Conservation (phyloP, 805 yeast species). For the Candida insectorum region DNA sequence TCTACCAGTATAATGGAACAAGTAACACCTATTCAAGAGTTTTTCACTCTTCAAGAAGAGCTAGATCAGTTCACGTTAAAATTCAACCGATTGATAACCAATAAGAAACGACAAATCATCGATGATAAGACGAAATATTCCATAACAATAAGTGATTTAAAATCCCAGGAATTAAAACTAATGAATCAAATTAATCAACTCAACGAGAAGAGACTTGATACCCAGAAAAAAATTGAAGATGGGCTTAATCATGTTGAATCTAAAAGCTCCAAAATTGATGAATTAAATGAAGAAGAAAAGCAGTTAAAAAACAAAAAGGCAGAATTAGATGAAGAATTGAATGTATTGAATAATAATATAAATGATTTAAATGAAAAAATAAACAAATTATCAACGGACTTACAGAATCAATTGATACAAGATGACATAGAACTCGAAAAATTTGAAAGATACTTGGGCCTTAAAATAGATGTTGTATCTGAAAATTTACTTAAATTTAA, state of each 20-base stretch:
- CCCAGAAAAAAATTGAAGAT: conserved; percentile 23
- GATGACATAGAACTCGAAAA: conserved; percentile 51
- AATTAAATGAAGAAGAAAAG: conserved; percentile 31
- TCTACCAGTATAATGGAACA: too few relatives aligned
- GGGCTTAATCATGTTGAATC: conserved; percentile 21
- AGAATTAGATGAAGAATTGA: conserved; percentile 23
- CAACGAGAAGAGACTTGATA: conserved; percentile 21
- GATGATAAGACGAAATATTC: conserved; percentile 31
- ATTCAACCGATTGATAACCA: conserved; percentile 6
- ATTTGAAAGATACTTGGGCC: conserved; percentile 54
- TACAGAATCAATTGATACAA: conserved; percentile 41
- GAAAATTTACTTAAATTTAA: conserved; percentile 46
- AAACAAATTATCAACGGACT: conserved; percentile 25
- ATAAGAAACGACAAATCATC: conserved; percentile 29
- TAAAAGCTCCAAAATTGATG: conserved; percentile 33
- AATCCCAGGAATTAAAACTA: conserved; percentile 27
- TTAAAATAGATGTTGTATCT: conserved; percentile 48
- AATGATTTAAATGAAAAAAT: conserved; percentile 15
- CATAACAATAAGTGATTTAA: conserved; percentile 26
- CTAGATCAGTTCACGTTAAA: conserved; percentile 10
- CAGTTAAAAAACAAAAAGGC: conserved; percentile 18
- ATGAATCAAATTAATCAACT: conserved; percentile 27
- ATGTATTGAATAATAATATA: conserved; percentile 13
- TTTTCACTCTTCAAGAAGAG: conserved; percentile 9
- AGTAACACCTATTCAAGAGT: conserved; percentile 10